Conservation (phyloP, 352 stramenopile species). For the Globisporangium viniferum region DNA sequence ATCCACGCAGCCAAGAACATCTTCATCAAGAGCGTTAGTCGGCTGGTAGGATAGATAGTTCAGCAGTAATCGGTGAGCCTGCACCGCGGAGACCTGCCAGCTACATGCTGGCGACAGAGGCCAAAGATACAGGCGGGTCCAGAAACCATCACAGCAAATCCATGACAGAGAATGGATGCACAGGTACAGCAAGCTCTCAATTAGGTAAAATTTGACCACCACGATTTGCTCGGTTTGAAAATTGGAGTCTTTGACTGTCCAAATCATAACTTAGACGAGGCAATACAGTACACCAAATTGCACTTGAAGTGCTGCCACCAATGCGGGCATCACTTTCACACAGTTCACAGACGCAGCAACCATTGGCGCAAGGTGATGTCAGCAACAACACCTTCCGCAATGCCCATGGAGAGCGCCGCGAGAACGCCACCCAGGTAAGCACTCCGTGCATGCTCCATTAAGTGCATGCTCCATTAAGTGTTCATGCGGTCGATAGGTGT, state of each 20-base stretch:
- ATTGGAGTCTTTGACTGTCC: neutral
- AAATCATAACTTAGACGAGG: neutral
- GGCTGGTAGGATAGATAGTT: too few relatives aligned
- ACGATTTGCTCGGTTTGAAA: neutral
- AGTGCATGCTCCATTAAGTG: neutral
- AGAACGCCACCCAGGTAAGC: neutral
- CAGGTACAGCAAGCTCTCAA: neutral
- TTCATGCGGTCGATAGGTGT: neutral
- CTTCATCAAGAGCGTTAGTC: too few relatives aligned
- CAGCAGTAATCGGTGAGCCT: too few relatives aligned
- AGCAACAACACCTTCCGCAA: neutral
- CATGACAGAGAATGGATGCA: neutral
- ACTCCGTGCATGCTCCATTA: too few relatives aligned
- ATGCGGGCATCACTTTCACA: neutral
- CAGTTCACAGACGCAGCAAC: neutral
- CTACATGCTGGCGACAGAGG: too few relatives aligned
- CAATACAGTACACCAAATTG: neutral
- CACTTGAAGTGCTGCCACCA: slow-evolving; percentile 2
- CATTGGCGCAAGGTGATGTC: neutral
- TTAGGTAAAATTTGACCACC: neutral
- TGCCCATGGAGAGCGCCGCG: neutral
- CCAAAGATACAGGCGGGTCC: too few relatives aligned
- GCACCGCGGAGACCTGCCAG: too few relatives aligned
- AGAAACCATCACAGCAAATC: too few relatives aligned
- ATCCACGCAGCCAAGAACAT: too few relatives aligned